Base-by-base conservation (phyloP, 2,329 filamentous ascomycete species). In the Pseudonectria buxi region DNA sequence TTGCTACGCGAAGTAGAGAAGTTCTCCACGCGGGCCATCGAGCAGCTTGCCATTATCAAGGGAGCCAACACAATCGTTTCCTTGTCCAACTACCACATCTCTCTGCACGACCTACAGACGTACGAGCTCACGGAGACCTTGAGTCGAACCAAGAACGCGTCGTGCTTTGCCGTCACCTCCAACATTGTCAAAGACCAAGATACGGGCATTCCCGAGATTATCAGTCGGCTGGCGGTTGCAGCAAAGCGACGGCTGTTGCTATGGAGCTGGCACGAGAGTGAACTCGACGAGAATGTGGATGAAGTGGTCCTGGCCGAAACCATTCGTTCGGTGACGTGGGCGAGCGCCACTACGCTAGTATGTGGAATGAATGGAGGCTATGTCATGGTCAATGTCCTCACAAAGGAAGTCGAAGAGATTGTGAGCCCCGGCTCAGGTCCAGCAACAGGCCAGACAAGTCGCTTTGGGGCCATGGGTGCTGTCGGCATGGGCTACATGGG, bases 401-500 rank as follows among this genome's bases (percentile, higher is more conserved):
- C 69, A n/a, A 75, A 80, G 28, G 72, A 81, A 35, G 70, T 86
- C 2, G 80, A 80, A 42, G 87, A 95, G 36, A 83, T 98, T 41
- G 76, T 83, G 37, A 87, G 84, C 10, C 81, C 85, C 0, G 83
- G 85, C 25, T 76, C 78, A 28, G 76, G 84, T 37, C 81, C 79
- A 10, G 71, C 77, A 1, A 68, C 70, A 2, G 68, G 69, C 2
- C 81, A 85, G 46, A 77, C 74, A 3, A 81, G 79, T 36, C 76
- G 88, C 26, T 90, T 95, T 47, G 87, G 87, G 6, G 84, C 86
- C 2, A 81, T 90, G 43, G 84, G 83, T 40, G 84, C 81, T 36
- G 84, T 83, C 7, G 86, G 87, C 31, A 95, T 96, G 87, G 88
- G 89, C 29, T 96, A 96, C 56, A 94, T 96, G 76, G 90, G 90